These are phyloP conservation scores for Haematococcus lacustris DNA, from an alignment of 139 green algal genomes.

Conservation along the genomic window DNA sequence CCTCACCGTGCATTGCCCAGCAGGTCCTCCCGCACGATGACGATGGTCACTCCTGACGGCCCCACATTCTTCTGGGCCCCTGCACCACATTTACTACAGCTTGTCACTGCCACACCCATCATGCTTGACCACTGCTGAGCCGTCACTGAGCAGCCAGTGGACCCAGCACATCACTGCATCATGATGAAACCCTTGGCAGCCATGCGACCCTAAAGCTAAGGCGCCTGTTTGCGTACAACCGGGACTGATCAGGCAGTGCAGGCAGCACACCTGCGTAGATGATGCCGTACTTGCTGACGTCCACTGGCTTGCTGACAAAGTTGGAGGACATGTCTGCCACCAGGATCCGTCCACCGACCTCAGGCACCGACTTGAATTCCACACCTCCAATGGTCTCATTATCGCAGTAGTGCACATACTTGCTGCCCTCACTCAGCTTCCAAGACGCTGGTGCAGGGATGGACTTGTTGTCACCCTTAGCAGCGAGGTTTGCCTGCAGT, in stretches of 20 bases:
- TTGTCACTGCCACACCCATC: no score
- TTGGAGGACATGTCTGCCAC: conserved; percentile 97
- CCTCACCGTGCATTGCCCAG: conserved; percentile 68
- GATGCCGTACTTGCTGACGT: conserved; percentile 92
- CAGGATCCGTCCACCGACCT: conserved; percentile 55
- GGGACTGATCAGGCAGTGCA: no score
- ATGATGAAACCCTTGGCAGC: no score
- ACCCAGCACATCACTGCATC: no score
- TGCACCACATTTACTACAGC: background rate
- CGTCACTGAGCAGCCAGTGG: no score
- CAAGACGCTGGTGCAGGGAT: conserved; percentile 67
- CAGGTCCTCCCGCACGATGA: conserved; percentile 94
- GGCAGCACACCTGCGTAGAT: conserved; percentile 74
- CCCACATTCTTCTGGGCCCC: conserved; percentile 98
- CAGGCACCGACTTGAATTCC: conserved; percentile 90
- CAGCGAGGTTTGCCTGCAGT: conserved; percentile 68
- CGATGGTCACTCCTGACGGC: conserved; percentile 82
- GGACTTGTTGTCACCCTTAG: conserved; percentile 83
- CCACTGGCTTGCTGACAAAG: conserved; percentile 94
- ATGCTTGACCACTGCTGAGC: no score
- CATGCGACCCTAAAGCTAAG: no score
- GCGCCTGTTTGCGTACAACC: no score
- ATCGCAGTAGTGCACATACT: conserved; percentile 97
- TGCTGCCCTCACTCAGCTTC: conserved; percentile 64
- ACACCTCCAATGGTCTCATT: conserved; percentile 99